Evolutionary conservation across 495 filamentous ascomycete genomes (phyloP).

Genomic region (Glutinoglossum americanum): DNA sequence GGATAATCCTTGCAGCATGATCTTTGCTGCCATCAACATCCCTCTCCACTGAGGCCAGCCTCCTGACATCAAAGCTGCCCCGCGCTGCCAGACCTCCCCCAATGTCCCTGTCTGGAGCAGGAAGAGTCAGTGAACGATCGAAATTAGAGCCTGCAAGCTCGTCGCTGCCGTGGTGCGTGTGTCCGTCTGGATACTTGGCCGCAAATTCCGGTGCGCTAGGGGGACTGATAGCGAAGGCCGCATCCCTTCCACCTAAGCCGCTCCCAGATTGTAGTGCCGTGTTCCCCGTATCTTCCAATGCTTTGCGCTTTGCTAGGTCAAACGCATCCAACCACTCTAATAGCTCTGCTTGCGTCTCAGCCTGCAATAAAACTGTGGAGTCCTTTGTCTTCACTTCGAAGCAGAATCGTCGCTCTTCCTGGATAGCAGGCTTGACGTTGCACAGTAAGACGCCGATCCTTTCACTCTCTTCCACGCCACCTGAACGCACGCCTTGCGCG

Average conservation of each 20-base stretch:
- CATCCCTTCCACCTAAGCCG: conserved; percentile 37
- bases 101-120: conserved; percentile 41
- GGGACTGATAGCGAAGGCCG: conserved; percentile 80
- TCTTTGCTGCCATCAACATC: conserved; percentile 46
- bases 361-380: conserved; percentile 69
- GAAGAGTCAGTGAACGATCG: conserved; percentile 43
- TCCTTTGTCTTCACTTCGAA: conserved; percentile 99
- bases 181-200: conserved; percentile 46
- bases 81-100: conserved; percentile 24
- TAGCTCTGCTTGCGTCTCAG: conserved; percentile 75
- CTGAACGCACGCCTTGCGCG: conserved; percentile 61
- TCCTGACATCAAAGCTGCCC: conserved; percentile 50
- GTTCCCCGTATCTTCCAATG: conserved; percentile 55
- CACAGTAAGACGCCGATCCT: conserved; percentile 90
- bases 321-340: conserved; percentile 85
- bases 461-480: conserved; percentile 84
- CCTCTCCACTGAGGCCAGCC: conserved; percentile 27
- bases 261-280: conserved; percentile 20
- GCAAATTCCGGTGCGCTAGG: conserved; percentile 77
- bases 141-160: conserved; percentile 21
- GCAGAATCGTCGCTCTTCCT: conserved; percentile 87
- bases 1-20: conserved; percentile 70
- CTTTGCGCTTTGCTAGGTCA: conserved; percentile 79
- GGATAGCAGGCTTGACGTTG: conserved; percentile 69
- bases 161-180: conserved; percentile 36